A percentile compares a stretch with the other conserved stretches of the same genome.
These are phyloP conservation scores for Singerocomus inundabilis DNA, from an alignment of 1,284 basidiomycete genomes.

Conservation along the genomic window DNA sequence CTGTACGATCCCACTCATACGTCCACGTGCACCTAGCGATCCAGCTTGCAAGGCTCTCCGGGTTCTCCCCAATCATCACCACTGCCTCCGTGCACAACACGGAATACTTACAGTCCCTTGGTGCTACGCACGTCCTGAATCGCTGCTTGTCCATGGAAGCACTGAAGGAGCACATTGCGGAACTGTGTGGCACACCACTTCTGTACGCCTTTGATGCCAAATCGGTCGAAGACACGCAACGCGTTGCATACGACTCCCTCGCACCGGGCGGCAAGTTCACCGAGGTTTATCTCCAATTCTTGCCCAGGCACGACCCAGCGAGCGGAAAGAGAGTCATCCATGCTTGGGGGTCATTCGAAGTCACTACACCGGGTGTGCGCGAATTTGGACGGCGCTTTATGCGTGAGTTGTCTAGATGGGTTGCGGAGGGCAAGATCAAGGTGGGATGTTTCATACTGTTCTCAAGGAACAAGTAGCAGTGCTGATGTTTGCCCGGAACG, in stretches of 20 bases:
- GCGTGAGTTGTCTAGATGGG: conserved; percentile 5
- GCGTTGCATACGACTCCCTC: conserved; percentile 11
- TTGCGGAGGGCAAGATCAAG: conserved; percentile 12
- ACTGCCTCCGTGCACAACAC: background rate
- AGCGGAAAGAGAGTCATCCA: conserved; percentile 5
- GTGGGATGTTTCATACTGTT: background rate
- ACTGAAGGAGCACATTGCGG: background rate
- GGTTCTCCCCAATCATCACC: background rate
- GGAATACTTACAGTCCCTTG: background rate
- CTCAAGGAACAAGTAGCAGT: too few relatives aligned
- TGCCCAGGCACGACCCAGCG: background rate
- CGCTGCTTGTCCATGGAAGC: background rate
- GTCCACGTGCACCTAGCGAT: background rate
- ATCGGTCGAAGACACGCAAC: conserved; percentile 8
- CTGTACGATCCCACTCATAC: background rate
- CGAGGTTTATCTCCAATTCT: background rate
- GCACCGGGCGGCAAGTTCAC: conserved; percentile 5
- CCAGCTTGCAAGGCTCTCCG: background rate
- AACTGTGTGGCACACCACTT: background rate
- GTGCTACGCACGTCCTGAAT: background rate
- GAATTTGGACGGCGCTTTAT: conserved; percentile 10
- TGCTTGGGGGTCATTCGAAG: conserved; percentile 1
- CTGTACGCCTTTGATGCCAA: conserved; percentile 10
- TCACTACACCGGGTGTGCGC: background rate
- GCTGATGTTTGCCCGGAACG: background rate